Percentiles rank a stretch among this genome's conserved stretches.
phyloP scores from a whole-genome alignment of 2,329 filamentous ascomycete species.

The Albophoma yamanashiensis region DNA sequence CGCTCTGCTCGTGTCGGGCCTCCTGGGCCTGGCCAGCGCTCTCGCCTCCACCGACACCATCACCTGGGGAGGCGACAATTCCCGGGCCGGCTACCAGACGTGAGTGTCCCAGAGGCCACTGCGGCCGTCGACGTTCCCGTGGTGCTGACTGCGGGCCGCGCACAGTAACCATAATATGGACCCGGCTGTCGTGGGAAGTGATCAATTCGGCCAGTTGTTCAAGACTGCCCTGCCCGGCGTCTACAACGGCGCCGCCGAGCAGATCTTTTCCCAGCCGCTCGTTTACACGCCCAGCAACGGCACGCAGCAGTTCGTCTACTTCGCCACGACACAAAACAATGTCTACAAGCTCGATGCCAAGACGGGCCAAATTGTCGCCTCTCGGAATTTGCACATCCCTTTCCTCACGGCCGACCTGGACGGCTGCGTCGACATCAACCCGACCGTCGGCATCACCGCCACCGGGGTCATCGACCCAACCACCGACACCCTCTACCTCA shows the following conservation, averaged over 20 bases:
- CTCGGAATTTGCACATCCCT: constrained; percentile 35
- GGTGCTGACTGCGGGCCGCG: neutral
- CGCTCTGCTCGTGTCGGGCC: constrained; percentile 18
- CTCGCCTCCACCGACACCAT: constrained; percentile 42
- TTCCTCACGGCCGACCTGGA: constrained; percentile 37
- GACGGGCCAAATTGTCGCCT: constrained; percentile 38
- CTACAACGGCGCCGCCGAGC: constrained; percentile 37
- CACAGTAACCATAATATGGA: constrained; percentile 51
- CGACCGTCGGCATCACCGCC: constrained; percentile 33
- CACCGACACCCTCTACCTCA: constrained; percentile 32
- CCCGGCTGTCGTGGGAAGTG: constrained; percentile 42
- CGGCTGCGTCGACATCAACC: constrained; percentile 36
- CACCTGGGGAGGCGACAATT: constrained; percentile 49
- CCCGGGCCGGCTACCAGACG: constrained; percentile 41
- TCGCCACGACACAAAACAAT: constrained; percentile 48
- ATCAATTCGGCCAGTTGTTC: constrained; percentile 46
- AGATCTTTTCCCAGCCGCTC: constrained; percentile 40
- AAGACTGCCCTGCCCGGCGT: constrained; percentile 38
- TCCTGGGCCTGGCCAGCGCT: constrained; percentile 21
- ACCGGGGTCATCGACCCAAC: constrained; percentile 34
- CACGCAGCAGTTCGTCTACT: constrained; percentile 40
- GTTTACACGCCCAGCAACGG: constrained; percentile 36
- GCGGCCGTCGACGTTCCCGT: neutral
- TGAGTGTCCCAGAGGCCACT: constrained; percentile 16
- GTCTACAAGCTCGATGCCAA: constrained; percentile 45